A percentile compares a stretch with the other conserved stretches of the same genome.
Evolutionary conservation across 2,329 filamentous ascomycete genomes (phyloP).

Genomic region (Colletotrichum truncatum): DNA sequence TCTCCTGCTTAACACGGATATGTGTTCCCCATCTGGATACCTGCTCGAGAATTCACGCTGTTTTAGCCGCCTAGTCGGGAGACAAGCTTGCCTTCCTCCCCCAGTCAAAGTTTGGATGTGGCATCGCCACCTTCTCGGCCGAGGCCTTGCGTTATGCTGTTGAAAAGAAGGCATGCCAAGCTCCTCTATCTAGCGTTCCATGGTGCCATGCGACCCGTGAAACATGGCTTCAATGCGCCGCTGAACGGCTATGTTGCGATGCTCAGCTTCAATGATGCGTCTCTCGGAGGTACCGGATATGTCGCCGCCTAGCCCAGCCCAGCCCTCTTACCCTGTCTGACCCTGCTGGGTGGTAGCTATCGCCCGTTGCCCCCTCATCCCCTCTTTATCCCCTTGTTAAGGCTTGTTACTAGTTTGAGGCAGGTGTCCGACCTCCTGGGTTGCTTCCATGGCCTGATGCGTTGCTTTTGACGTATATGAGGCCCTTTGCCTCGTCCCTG

Average conservation of each 20-base stretch:
- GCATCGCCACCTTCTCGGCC: conserved; percentile 17
- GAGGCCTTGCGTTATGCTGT: background rate
- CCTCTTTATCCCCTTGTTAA: background rate
- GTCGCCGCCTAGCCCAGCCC: background rate
- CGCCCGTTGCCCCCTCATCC: background rate
- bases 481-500: background rate
- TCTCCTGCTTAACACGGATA: background rate
- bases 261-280: background rate
- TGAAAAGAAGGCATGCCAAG: conserved; percentile 1
- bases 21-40: background rate
- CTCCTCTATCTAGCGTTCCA: background rate
- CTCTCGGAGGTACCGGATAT: background rate
- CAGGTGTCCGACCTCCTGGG: background rate
- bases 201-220: conserved; percentile 14
- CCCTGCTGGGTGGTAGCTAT: no score
- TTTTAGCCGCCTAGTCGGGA: background rate
- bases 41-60: background rate
- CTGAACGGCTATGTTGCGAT: conserved; percentile 10
- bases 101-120: background rate
- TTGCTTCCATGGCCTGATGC: background rate
- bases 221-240: conserved; percentile 20
- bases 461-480: conserved; percentile 4
- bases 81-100: background rate
- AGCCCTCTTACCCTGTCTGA: background rate
- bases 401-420: background rate